phyloP scores from a whole-genome alignment of 1,284 basidiomycete species.

The Papiliotrema fonsecae region DNA sequence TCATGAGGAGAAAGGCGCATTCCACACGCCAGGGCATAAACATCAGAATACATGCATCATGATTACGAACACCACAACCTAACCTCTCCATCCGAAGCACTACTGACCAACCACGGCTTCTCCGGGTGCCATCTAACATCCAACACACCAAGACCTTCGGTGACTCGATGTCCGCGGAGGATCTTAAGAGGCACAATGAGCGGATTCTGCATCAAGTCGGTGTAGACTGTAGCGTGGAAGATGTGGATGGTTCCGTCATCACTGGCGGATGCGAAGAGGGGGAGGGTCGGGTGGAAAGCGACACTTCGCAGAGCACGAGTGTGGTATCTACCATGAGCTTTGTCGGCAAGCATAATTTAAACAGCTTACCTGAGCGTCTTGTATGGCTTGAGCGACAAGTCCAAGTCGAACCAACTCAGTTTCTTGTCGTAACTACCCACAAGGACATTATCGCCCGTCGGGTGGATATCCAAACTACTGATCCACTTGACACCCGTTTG shows the following conservation, averaged over 20 bases:
- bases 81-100: slow-evolving; percentile 87
- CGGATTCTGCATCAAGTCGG: slow-evolving; percentile 90
- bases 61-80: slow-evolving; percentile 65
- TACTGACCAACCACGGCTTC: slow-evolving; percentile 89
- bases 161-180: slow-evolving; percentile 78
- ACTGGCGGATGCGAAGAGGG: slow-evolving; percentile 89
- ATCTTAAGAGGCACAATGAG: slow-evolving; percentile 97
- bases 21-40: no score
- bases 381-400: slow-evolving; percentile 91
- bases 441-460: slow-evolving; percentile 90
- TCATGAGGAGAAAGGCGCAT: no score
- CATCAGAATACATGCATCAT: no score
- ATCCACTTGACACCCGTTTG: slow-evolving; percentile 95
- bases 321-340: slow-evolving; percentile 66
- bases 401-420: slow-evolving; percentile 97
- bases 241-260: slow-evolving; percentile 97
- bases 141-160: slow-evolving; percentile 83
- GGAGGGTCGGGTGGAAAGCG: slow-evolving; percentile 88
- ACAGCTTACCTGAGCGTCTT: slow-evolving; percentile 73
- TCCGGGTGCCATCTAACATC: slow-evolving; percentile 82
- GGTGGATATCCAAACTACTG: slow-evolving; percentile 92
- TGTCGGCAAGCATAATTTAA: not conserved
- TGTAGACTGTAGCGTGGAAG: slow-evolving; percentile 92
- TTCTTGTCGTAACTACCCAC: slow-evolving; percentile 97
- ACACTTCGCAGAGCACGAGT: slow-evolving; percentile 84